phyloP scores from a whole-genome alignment of 257 asterid species.

The Lavandula angustifolia region DNA sequence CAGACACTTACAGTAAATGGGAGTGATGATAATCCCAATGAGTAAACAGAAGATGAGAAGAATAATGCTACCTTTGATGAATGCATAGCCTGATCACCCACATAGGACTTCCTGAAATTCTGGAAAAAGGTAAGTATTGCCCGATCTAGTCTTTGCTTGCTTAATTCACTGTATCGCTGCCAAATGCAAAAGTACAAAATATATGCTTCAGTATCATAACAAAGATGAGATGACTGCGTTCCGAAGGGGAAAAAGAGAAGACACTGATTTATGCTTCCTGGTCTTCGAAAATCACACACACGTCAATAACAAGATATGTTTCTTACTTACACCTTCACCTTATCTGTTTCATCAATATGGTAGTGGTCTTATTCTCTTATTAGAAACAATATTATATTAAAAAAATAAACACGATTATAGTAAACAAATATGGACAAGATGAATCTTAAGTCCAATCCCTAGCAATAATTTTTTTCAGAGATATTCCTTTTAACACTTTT shows the following conservation, averaged over 20 bases:
- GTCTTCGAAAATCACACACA: constrained; percentile 3
- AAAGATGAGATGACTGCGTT: constrained; percentile 10
- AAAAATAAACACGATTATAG: constrained; percentile 1
- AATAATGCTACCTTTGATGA: constrained; percentile 75
- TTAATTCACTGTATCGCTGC: constrained; percentile 88
- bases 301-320: constrained; percentile 13
- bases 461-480: constrained; percentile 7
- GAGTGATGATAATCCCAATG: constrained; percentile 24
- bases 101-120: constrained; percentile 85
- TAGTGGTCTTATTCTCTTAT: background rate
- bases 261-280: constrained; percentile 8
- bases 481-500: background rate
- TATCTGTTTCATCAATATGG: background rate
- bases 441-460: background rate
- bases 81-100: constrained; percentile 98
- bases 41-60: constrained; percentile 20
- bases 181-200: constrained; percentile 28
- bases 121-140: constrained; percentile 94
- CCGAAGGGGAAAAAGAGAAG: constrained; percentile 16
- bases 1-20: constrained; percentile 27
- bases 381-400: background rate
- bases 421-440: background rate
- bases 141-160: constrained; percentile 95
- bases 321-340: constrained; percentile 4
- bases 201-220: constrained; percentile 33